phyloP scores from a whole-genome alignment of 306 rosid genomes.

The Medicago lupulina region DNA sequence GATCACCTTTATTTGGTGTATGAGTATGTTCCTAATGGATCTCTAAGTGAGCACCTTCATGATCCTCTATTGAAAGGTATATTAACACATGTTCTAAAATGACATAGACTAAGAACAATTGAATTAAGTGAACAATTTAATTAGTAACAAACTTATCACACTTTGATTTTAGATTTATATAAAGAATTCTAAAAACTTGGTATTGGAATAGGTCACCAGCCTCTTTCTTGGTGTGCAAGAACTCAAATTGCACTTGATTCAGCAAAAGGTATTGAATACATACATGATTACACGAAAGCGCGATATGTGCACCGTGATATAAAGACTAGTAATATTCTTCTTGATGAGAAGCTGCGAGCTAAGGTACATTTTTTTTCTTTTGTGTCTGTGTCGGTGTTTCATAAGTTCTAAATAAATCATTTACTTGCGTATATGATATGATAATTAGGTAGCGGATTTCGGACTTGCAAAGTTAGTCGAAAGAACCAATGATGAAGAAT shows the following conservation, averaged over 20 bases:
- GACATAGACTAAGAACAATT: constrained; percentile 19
- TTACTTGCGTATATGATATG: constrained; percentile 1
- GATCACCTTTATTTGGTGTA: constrained; percentile 84
- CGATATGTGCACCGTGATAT: constrained; percentile 86
- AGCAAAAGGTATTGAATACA: constrained; percentile 88
- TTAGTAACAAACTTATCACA: background rate
- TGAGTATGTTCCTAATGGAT: constrained; percentile 79
- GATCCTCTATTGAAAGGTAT: constrained; percentile 81
- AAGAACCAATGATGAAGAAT: constrained; percentile 71
- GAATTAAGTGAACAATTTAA: constrained; percentile 7
- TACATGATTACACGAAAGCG: constrained; percentile 81
- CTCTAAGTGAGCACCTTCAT: constrained; percentile 77
- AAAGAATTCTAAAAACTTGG: constrained; percentile 23
- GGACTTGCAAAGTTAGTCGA: constrained; percentile 83
- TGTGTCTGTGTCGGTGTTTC: background rate
- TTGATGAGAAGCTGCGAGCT: constrained; percentile 72
- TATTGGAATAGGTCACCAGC: constrained; percentile 64
- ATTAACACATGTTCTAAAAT: constrained; percentile 13
- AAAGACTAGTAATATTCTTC: constrained; percentile 83
- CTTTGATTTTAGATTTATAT: background rate
- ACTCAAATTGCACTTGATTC: constrained; percentile 81
- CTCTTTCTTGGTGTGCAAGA: constrained; percentile 87
- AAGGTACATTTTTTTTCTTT: constrained; percentile 54
- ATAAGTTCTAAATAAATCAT: constrained; percentile 9
- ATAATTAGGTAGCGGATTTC: constrained; percentile 77